Conservation (phyloP, 2,329 filamentous ascomycete species). For the Diaporthe sp. region DNA sequence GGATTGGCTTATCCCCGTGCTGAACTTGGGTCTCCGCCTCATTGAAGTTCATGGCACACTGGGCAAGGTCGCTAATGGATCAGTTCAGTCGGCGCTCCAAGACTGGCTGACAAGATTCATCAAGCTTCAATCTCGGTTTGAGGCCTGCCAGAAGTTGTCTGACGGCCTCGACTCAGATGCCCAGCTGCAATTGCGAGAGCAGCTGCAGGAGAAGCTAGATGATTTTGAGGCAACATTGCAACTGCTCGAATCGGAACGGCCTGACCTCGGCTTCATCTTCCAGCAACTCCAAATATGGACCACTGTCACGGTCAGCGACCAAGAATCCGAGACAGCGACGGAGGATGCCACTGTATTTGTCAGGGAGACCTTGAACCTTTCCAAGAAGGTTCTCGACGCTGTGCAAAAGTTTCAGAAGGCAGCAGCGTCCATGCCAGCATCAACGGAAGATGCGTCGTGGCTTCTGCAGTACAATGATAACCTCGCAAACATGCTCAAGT, state of each 20-base stretch:
- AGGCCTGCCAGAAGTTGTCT: constrained; percentile 63
- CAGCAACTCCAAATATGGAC: constrained; percentile 77
- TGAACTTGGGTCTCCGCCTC: constrained; percentile 72
- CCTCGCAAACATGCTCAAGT: constrained; percentile 65
- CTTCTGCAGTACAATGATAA: constrained; percentile 68
- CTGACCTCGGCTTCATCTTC: constrained; percentile 74
- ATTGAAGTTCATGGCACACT: constrained; percentile 77
- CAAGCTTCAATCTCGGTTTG: constrained; percentile 55
- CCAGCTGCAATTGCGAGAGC: constrained; percentile 49
- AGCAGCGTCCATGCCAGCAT: constrained; percentile 65
- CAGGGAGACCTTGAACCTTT: constrained; percentile 70
- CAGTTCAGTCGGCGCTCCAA: constrained; percentile 59
- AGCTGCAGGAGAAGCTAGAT: constrained; percentile 52
- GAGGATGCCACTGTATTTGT: constrained; percentile 62
- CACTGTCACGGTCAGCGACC: constrained; percentile 42
- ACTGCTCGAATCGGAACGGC: constrained; percentile 58
- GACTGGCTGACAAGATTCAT: constrained; percentile 64
- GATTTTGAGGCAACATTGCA: constrained; percentile 56
- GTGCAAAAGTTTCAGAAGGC: constrained; percentile 78
- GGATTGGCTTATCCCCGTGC: constrained; percentile 77
- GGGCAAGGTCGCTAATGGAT: constrained; percentile 63
- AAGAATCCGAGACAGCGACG: constrained; percentile 36
- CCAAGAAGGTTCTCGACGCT: constrained; percentile 82
- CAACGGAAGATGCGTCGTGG: constrained; percentile 74
- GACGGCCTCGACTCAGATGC: constrained; percentile 59